Evolutionary conservation across 352 stramenopile species (phyloP).

Genomic region (Phytopythium vexans): DNA sequence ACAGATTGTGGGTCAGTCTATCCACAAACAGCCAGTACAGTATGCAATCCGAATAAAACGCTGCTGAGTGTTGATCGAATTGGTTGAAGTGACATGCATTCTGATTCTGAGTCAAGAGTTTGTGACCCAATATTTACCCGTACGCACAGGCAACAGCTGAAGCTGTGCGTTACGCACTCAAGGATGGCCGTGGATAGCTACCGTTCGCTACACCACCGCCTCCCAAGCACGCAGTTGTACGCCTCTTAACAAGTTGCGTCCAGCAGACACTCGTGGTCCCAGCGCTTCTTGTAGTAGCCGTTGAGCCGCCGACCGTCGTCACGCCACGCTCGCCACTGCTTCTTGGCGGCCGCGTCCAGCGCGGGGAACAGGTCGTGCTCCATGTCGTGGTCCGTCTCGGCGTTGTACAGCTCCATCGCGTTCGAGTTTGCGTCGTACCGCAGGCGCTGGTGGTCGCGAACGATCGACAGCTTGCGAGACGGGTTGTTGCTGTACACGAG

Average conservation of each 20-base stretch:
- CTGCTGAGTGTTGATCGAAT: too few species aligned
- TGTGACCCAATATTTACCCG: too few species aligned
- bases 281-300: constrained; percentile 44
- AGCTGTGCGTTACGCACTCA: too few species aligned
- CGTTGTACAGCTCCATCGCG: constrained; percentile 41
- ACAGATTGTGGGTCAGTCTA: too few species aligned
- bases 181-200: too few species aligned
- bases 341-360: constrained; percentile 10
- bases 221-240: neutral
- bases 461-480: constrained; percentile 38
- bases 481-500: constrained; percentile 57
- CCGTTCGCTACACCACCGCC: too few species aligned
- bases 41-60: too few species aligned
- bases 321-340: constrained; percentile 23
- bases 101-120: too few species aligned
- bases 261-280: constrained; percentile 27
- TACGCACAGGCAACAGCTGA: too few species aligned
- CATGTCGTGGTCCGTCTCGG: constrained; percentile 30
- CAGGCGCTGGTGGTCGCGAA: constrained; percentile 39
- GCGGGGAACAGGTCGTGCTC: constrained; percentile 31
- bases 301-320: constrained; percentile 24
- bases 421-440: constrained; percentile 34
- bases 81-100: too few species aligned
- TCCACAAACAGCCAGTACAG: too few species aligned
- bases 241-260: constrained; percentile 10